Conservation (phyloP, 208 protist genomes). For the Naegleria fowleri region DNA sequence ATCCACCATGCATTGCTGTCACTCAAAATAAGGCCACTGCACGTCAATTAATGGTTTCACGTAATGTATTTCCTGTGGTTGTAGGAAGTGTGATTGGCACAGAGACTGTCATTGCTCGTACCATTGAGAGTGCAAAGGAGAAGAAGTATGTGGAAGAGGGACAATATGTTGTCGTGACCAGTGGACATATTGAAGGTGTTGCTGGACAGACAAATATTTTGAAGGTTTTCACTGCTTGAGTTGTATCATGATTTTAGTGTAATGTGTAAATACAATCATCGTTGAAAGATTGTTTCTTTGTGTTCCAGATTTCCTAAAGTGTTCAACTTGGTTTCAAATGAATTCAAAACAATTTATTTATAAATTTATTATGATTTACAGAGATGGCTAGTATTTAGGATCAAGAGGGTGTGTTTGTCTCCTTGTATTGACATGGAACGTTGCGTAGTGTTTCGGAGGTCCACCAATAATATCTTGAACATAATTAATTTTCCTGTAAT, state of each 20-base stretch:
- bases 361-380: no score
- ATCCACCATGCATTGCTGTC: conserved; percentile 83
- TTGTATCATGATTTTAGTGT: conserved; percentile 14
- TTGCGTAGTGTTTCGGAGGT: neutral
- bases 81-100: conserved; percentile 61
- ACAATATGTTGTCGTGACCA: conserved; percentile 64
- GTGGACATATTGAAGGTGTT: conserved; percentile 61
- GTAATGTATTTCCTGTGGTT: conserved; percentile 66
- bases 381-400: neutral
- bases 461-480: neutral
- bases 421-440: neutral
- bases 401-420: neutral
- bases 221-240: neutral
- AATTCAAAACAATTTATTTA: no score
- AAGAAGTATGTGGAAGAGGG: conserved; percentile 53
- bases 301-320: no score
- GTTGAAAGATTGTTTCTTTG: no score
- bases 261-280: no score
- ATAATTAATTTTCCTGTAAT: neutral
- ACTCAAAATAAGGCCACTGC: conserved; percentile 71
- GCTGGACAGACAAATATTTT: conserved; percentile 5
- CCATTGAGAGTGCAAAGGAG: conserved; percentile 60
- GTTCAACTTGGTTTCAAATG: no score
- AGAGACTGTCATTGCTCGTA: conserved; percentile 55
- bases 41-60: conserved; percentile 70